Evolutionary conservation across 768 basidiomycete species (phyloP), one percentile per base, ranked within the genome.

Genomic region (Epithele typhae): DNA sequence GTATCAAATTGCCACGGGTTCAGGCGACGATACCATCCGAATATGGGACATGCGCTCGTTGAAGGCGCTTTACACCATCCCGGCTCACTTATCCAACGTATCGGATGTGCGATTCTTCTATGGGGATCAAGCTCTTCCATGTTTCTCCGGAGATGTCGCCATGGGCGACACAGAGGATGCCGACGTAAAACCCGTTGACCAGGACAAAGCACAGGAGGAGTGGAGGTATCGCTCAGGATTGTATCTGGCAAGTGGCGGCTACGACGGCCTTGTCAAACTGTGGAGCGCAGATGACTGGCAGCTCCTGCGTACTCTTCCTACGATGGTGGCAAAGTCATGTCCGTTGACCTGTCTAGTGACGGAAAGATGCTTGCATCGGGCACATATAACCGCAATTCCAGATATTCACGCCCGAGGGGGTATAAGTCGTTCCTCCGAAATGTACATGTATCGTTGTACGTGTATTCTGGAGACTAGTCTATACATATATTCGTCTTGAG

Each of bases 271-370:
- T 47, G 90, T 99, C 61, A 93, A 96, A 64, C 60, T 99, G 45
- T 99, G 96, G 96, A 90, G 86, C 59, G 90, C 94, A 38, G 96
- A 98, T 62, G 96, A 99, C 60, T 99, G 96, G 96, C 92, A 92
- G 58, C 70, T 94, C 36, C 75, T 96, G 42, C 79, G 84, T 52
- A 87, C 87, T 36, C 73, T 99, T 48, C 82, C 92, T 42, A 94
- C 92, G 95, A 98, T 61, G 85, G 87, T 22, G 92, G 94, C n/a
- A 98, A 97, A 67, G 94, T 97, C 50, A 99, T 98, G 96, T 91
- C 89, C 6, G 93, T 97, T 9, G 96, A 99, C 63, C 75, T 98
- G 18, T 82, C 84, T 22, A 75, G 75, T 44, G 91, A 95, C 63
- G 90, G 84, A 11, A 82, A 81, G 58, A 75, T 90, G 61, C 76